These are phyloP conservation scores for Starmerella roubikii DNA, from an alignment of 805 yeast genomes.

Conservation along the genomic window DNA sequence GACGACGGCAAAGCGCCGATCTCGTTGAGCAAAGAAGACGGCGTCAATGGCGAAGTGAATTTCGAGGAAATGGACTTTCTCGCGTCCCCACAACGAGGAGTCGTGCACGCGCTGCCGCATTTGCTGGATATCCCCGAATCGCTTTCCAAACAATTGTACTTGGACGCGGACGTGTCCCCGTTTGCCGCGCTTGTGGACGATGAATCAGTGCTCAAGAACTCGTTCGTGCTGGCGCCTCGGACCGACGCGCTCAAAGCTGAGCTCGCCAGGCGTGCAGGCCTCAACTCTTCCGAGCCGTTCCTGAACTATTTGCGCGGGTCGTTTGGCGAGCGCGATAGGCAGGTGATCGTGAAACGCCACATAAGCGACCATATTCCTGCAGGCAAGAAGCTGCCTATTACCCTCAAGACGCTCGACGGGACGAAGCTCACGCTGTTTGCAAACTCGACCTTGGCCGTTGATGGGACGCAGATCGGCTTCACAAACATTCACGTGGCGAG, in stretches of 20 bases:
- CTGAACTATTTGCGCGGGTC: constrained; percentile 15
- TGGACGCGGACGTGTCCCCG: constrained; percentile 5
- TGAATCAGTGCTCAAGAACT: neutral
- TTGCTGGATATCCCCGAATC: constrained; percentile 16
- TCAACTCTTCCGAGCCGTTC: constrained; percentile 7
- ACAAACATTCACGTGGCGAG: constrained; percentile 26
- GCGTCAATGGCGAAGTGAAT: constrained; percentile 15
- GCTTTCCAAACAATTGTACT: constrained; percentile 10
- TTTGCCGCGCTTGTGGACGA: constrained; percentile 14
- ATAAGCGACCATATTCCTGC: neutral
- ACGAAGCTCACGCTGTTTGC: constrained; percentile 3
- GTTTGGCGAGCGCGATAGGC: constrained; percentile 15
- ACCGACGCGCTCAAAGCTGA: constrained; percentile 9
- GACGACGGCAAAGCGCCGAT: constrained; percentile 16
- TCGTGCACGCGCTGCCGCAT: constrained; percentile 18
- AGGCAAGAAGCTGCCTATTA: constrained; percentile 1
- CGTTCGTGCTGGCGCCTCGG: constrained; percentile 15
- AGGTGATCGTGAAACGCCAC: constrained; percentile 11
- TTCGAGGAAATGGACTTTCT: constrained; percentile 18
- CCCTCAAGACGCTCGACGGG: constrained; percentile 15
- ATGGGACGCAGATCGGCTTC: neutral
- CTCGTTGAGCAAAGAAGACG: constrained; percentile 5
- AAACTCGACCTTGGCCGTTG: constrained; percentile 5
- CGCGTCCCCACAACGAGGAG: constrained; percentile 20
- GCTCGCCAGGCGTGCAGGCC: constrained; percentile 2